Conservation (phyloP, 768 basidiomycete genomes). For the Pisolithus sp. region DNA sequence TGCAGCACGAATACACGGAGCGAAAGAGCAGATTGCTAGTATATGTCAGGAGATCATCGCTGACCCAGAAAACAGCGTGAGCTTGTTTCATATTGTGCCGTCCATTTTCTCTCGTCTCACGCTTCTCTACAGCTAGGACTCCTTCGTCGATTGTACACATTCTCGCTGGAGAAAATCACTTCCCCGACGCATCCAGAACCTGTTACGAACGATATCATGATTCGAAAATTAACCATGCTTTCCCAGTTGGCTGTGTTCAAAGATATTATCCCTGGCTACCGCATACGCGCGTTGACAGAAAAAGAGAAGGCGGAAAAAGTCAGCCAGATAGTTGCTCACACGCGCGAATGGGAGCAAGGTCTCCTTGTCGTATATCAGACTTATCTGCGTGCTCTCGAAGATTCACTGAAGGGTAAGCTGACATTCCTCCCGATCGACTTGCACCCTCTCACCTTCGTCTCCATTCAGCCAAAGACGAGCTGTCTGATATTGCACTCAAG, state of each 20-base stretch:
- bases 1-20: conserved; percentile 59
- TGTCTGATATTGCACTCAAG: conserved; percentile 65
- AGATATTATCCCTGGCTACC: conserved; percentile 93
- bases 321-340: conserved; percentile 82
- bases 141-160: conserved; percentile 81
- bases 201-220: conserved; percentile 69
- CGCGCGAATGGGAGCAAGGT: conserved; percentile 95
- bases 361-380: conserved; percentile 82
- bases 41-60: conserved; percentile 92
- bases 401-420: conserved; percentile 68
- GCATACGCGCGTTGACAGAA: conserved; percentile 87
- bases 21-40: conserved; percentile 90
- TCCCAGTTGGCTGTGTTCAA: conserved; percentile 93
- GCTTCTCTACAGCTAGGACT: conserved; percentile 62
- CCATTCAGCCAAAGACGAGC: conserved; percentile 51
- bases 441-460: conserved; percentile 2
- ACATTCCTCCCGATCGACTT: conserved; percentile 13
- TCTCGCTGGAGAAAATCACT: conserved; percentile 72
- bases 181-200: conserved; percentile 64
- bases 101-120: conserved; percentile 9
- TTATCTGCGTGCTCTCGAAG: conserved; percentile 80
- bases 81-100: conserved; percentile 22
- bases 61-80: conserved; percentile 91
- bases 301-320: conserved; percentile 91
- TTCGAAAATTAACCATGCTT: conserved; percentile 83